Evolutionary conservation across 805 yeast genomes (phyloP), one percentile per base, ranked within the genome.

Genomic region (Candida suzukii): DNA sequence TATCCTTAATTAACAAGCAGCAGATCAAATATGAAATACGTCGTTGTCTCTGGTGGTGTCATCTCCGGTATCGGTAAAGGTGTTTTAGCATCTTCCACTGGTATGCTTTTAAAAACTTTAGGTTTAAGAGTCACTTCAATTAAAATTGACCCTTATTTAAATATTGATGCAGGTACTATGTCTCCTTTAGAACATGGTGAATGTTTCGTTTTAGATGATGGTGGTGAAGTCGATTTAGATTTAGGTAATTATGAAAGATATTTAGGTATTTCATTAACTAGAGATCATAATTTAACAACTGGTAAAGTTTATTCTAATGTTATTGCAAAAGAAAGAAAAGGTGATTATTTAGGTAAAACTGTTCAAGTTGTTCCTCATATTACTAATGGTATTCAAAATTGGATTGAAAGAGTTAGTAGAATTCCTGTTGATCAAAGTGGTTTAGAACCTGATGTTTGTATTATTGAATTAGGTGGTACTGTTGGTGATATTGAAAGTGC

Each of bases 11-110:
- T n/a, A n/a, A n/a, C n/a, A n/a, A n/a, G n/a, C n/a, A n/a, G n/a
- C n/a, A n/a, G n/a, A n/a, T n/a, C n/a, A n/a, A n/a, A n/a, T n/a
- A 91, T 93, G 98, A 93, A 93, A 69, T 93, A 88, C 96, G 98
- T 93, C 57, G 95, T 93, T 57, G 99, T 93, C 37, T 90, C 98
- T 45, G 99, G 99, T 64, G 99, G 99, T 77, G 99, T 93, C 55
- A 93, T 93, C 54, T 86, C 96, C 56, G 99, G 99, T 69, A 93
- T 93, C 62, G 99, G 99, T 64, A 93, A 93, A 65, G 99, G 99
- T 66, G 99, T 93, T 48, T 74, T 84, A 45, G 99, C 99, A 46
- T 88, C 97, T 28, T 88, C 97, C 46, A 93, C 98, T 27, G 99
- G 99, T 46, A 79, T 93, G 67, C 66, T 93, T 49, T 76, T 93